phyloP scores from a whole-genome alignment of 805 yeast genomes.

The Candida schatavii region DNA sequence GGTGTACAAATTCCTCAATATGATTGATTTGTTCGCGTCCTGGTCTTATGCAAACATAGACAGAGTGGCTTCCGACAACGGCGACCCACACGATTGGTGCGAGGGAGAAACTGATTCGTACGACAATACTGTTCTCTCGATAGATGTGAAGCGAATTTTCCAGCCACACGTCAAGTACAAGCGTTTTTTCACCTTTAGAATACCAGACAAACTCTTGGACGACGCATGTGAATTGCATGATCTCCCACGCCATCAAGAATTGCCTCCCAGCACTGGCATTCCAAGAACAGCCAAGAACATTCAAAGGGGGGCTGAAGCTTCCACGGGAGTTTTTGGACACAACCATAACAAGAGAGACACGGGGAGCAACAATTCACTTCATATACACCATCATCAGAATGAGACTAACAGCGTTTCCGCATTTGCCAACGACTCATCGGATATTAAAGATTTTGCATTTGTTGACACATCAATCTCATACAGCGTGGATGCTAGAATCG shows the following conservation, averaged over 20 bases:
- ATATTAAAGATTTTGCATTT: conserved; percentile 32
- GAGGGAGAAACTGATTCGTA: conserved; percentile 42
- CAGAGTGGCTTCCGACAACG: conserved; percentile 35
- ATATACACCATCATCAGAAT: neutral
- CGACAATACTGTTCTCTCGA: conserved; percentile 33
- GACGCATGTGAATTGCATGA: conserved; percentile 37
- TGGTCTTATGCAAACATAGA: conserved; percentile 45
- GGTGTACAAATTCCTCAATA: conserved; percentile 39
- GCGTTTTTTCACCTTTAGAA: conserved; percentile 38
- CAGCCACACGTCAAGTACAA: conserved; percentile 39
- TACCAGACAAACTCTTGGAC: conserved; percentile 41
- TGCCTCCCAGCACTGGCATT: conserved; percentile 38
- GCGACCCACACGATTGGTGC: conserved; percentile 46
- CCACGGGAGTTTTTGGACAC: neutral
- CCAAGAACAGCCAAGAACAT: conserved; percentile 12
- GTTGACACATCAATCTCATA: conserved; percentile 34
- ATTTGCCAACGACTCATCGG: conserved; percentile 17
- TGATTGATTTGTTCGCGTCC: conserved; percentile 43
- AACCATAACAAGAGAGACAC: neutral
- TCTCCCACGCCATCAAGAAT: conserved; percentile 30
- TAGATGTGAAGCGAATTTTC: conserved; percentile 35
- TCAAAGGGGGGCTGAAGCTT: neutral
- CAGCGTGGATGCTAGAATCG: conserved; percentile 38
- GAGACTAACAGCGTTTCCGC: conserved; percentile 10
- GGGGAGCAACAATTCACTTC: neutral